Percentiles rank a stretch among this genome's conserved stretches.
phyloP scores from a whole-genome alignment of 2,329 filamentous ascomycete genomes.

The Trichoderma sp. region DNA sequence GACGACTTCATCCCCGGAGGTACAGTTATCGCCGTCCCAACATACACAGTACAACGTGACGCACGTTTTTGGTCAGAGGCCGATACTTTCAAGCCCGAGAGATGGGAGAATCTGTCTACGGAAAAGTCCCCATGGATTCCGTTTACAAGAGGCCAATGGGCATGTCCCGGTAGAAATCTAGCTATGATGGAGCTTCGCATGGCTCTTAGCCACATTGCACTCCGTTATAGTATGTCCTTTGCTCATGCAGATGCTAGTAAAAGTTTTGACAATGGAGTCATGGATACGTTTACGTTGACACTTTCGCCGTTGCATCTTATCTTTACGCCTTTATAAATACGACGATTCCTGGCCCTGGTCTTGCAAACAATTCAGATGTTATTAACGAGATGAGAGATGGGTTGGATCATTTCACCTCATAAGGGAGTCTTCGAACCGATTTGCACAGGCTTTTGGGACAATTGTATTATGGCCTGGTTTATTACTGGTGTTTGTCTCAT shows the following conservation, averaged over 20 bases:
- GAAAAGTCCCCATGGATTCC: slow-evolving; percentile 6
- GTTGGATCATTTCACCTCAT: not conserved
- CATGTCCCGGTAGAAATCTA: slow-evolving; percentile 38
- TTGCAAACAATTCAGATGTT: not conserved
- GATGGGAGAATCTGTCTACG: slow-evolving; percentile 28
- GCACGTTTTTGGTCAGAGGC: slow-evolving; percentile 22
- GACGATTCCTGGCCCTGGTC: not conserved
- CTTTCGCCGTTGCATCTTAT: slow-evolving; percentile 30
- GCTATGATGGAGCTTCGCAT: slow-evolving; percentile 34
- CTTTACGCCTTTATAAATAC: not conserved
- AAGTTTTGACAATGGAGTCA: not conserved
- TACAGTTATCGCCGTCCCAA: slow-evolving; percentile 31
- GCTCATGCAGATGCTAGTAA: not conserved
- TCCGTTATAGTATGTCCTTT: slow-evolving; percentile 27
- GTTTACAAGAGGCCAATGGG: slow-evolving; percentile 29
- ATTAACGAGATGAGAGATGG: not conserved
- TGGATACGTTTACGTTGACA: slow-evolving; percentile 11
- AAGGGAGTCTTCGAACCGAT: too few relatives aligned
- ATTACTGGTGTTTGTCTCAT: too few relatives aligned
- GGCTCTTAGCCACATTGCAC: slow-evolving; percentile 2
- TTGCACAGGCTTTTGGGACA: too few relatives aligned
- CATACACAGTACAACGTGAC: slow-evolving; percentile 23
- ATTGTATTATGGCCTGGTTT: too few relatives aligned
- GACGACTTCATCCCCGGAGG: slow-evolving; percentile 36
- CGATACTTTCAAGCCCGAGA: slow-evolving; percentile 34